Conservation (phyloP, 2,329 filamentous ascomycete genomes). For the Talaromyces sp. region DNA sequence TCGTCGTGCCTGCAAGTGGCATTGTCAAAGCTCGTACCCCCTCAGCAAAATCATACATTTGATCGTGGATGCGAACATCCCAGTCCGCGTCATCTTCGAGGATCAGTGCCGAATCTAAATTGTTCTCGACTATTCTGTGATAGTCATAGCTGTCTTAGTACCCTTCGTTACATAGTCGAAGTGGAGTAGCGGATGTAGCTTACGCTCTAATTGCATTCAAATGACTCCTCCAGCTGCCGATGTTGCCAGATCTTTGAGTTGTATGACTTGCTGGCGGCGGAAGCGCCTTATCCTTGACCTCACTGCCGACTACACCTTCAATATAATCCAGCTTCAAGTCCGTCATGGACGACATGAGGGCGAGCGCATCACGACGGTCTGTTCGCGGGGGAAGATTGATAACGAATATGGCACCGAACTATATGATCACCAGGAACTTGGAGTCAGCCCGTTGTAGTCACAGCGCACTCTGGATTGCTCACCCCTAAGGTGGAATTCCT, state of each 20-base stretch:
- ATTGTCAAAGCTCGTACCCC: conserved; percentile 30
- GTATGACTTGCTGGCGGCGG: conserved; percentile 29
- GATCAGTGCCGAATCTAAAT: conserved; percentile 49
- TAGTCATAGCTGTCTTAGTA: not conserved
- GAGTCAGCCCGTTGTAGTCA: not conserved
- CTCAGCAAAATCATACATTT: conserved; percentile 43
- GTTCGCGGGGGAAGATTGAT: conserved; percentile 47
- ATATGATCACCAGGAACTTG: not conserved
- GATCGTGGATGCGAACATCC: conserved; percentile 51
- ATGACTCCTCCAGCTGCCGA: conserved; percentile 45
- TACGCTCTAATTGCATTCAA: conserved; percentile 37
- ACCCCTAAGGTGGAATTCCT: conserved; percentile 16
- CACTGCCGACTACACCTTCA: conserved; percentile 42
- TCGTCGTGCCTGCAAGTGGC: conserved; percentile 20
- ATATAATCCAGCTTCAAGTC: conserved; percentile 46
- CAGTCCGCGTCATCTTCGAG: conserved; percentile 59
- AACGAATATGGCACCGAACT: conserved; percentile 48
- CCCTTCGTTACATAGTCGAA: not conserved
- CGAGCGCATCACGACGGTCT: conserved; percentile 50
- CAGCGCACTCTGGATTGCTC: not conserved
- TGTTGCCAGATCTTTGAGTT: conserved; percentile 25
- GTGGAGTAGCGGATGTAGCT: not conserved
- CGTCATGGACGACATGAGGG: conserved; percentile 41
- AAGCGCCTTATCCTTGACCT: conserved; percentile 43
- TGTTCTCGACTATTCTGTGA: conserved; percentile 43